Evolutionary conservation across 2,329 filamentous ascomycete species (phyloP).

Genomic region (Aspergillus versicolor): DNA sequence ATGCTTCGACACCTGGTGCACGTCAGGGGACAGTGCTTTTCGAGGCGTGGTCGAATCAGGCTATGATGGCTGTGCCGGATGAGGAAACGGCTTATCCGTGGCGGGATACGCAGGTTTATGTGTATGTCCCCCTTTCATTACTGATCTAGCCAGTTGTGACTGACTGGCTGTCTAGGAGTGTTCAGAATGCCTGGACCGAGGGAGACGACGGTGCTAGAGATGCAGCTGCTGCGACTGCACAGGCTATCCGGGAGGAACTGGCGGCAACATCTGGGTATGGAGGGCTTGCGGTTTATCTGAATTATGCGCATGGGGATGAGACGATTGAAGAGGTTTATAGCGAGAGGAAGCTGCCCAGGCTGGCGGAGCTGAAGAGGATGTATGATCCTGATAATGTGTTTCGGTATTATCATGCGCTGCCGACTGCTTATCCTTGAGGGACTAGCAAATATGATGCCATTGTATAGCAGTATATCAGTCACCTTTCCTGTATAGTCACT

Average conservation of each 20-base stretch:
- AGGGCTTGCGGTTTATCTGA: neutral
- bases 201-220: neutral
- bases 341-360: neutral
- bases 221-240: neutral
- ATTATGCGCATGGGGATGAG: constrained; percentile 3
- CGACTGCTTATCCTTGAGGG: neutral
- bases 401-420: neutral
- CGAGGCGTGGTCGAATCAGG: neutral
- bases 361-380: neutral
- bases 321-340: neutral
- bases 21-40: neutral
- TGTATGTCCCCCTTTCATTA: neutral
- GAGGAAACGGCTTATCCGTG: neutral
- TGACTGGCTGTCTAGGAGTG: neutral
- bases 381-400: neutral
- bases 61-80: neutral
- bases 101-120: neutral
- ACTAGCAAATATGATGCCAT: neutral
- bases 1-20: neutral
- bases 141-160: neutral
- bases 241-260: neutral
- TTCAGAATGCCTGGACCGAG: neutral
- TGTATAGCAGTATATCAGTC: too few relatives aligned
- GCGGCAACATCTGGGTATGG: neutral
- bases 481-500: too few relatives aligned